Evolutionary conservation across 169 alveolate species (phyloP), one percentile per base, ranked within the genome.

Genomic region (Plasmodium reichenowi): DNA sequence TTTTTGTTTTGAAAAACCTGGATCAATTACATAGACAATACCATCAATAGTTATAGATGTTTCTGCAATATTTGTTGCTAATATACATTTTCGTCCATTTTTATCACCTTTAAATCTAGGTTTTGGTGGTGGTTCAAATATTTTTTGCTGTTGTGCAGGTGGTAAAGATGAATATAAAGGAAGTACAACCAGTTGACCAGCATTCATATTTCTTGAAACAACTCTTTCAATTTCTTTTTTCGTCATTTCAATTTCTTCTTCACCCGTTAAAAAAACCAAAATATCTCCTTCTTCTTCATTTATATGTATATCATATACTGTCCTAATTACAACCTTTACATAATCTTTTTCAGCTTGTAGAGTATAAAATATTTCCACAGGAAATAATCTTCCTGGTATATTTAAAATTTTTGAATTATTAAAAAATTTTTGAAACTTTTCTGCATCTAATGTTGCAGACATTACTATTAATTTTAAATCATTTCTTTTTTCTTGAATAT

Each of bases 41-140:
- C 99, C 99, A 93, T 99, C 99, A 24, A 99, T 98, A 13, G 99
- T 99, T 62, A 99, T 93, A 62, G 99, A 98, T 9, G 99, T 98
- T 93, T 99, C 99, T 0, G 99, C 99, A 32, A 99, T 97, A 95
- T 99, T 99, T 15, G 99, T 99, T 29, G 99, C 97, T 26, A 99
- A 97, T 12, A 98, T 98, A 78, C 97, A 95, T 92, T 98, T 98
- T 24, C 98, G 88, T 5, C 99, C 99, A 22, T 92, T 72, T 64
- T 97, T 97, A 17, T 98, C 97, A 12, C 99, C 99, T 43, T 93
- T 92, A 85, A 95, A 95, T 85, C 97, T 95, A 22, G 97, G 97
- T 9, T 95, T 97, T 1, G 99, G 99, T 4, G 99, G 98, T 10
- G 97, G 96, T 54, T 98, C 99, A 92, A 99, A 99, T 60, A 98